These are phyloP conservation scores for Aquilaria agallochum DNA, from an alignment of 441 rosid species.

Conservation along the genomic window DNA sequence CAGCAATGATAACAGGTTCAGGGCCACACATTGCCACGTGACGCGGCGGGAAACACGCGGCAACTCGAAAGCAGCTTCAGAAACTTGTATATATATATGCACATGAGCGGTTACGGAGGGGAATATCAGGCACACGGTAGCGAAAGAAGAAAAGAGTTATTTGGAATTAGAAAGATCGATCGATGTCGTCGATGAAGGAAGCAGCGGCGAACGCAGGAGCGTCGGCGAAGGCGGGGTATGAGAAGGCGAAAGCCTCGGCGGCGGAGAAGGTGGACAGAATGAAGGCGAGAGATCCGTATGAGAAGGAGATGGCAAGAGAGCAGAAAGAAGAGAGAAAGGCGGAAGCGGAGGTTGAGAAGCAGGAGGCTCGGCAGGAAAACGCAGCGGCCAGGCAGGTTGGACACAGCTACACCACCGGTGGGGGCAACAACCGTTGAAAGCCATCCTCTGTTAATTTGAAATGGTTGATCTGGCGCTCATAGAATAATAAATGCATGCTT, in stretches of 20 bases:
- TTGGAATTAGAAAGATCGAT: not conserved
- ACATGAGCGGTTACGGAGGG: too few relatives aligned
- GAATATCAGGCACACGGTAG: too few relatives aligned
- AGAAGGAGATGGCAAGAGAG: constrained; percentile 58
- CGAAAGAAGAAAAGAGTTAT: too few relatives aligned
- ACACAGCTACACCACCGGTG: constrained; percentile 14
- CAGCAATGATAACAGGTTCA: too few relatives aligned
- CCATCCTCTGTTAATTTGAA: too few relatives aligned
- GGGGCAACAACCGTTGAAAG: not conserved
- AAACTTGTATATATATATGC: too few relatives aligned
- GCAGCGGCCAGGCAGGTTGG: constrained; percentile 31
- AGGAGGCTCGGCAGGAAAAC: constrained; percentile 41
- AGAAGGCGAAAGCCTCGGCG: constrained; percentile 57
- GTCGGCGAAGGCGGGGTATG: constrained; percentile 65
- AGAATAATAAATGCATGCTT: too few relatives aligned
- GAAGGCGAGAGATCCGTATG: constrained; percentile 45
- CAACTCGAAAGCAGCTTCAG: too few relatives aligned
- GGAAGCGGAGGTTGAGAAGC: constrained; percentile 49
- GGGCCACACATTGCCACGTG: too few relatives aligned
- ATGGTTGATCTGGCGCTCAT: too few relatives aligned
- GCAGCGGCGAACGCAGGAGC: constrained; percentile 60
- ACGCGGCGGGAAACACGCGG: too few relatives aligned
- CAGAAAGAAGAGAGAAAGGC: constrained; percentile 46
- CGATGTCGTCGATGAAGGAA: constrained; percentile 59
- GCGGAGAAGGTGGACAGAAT: constrained; percentile 60